Evolutionary conservation across 345 rosid species (phyloP).

Genomic region (Raphanus sativus): DNA sequence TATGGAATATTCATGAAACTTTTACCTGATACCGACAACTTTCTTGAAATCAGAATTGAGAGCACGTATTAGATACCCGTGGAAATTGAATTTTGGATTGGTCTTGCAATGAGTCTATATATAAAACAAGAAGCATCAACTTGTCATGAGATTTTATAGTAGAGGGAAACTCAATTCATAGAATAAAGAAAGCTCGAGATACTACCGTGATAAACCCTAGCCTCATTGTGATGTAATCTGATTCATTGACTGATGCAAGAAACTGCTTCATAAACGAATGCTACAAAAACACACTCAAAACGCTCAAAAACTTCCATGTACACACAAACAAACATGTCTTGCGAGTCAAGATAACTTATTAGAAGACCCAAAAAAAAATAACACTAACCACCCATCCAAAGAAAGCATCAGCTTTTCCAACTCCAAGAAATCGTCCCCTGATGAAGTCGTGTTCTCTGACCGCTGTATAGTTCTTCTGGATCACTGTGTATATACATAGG

Average conservation of each 20-base stretch:
- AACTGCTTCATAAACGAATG: slow-evolving; percentile 89
- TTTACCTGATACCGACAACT: slow-evolving; percentile 90
- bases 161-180: background rate
- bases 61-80: slow-evolving; percentile 79
- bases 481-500: slow-evolving; percentile 37
- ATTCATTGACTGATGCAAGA: slow-evolving; percentile 63
- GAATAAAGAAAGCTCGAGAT: background rate
- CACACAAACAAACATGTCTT: background rate
- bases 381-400: slow-evolving; percentile 72
- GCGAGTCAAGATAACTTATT: background rate
- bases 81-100: slow-evolving; percentile 78
- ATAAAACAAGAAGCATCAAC: background rate
- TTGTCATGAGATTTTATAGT: background rate
- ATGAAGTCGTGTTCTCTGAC: slow-evolving; percentile 77
- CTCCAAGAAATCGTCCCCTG: slow-evolving; percentile 60
- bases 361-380: background rate
- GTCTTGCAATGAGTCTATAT: slow-evolving; percentile 73
- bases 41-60: slow-evolving; percentile 92
- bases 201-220: slow-evolving; percentile 80
- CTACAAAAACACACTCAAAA: slow-evolving; percentile 40
- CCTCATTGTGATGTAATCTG: slow-evolving; percentile 79
- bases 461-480: slow-evolving; percentile 41
- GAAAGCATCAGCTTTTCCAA: slow-evolving; percentile 56
- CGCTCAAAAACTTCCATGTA: background rate
- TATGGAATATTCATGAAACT: background rate